A percentile compares a stretch with the other conserved stretches of the same genome.
Evolutionary conservation across 1,284 basidiomycete species (phyloP).

Genomic region (Rhodotorula sp.): DNA sequence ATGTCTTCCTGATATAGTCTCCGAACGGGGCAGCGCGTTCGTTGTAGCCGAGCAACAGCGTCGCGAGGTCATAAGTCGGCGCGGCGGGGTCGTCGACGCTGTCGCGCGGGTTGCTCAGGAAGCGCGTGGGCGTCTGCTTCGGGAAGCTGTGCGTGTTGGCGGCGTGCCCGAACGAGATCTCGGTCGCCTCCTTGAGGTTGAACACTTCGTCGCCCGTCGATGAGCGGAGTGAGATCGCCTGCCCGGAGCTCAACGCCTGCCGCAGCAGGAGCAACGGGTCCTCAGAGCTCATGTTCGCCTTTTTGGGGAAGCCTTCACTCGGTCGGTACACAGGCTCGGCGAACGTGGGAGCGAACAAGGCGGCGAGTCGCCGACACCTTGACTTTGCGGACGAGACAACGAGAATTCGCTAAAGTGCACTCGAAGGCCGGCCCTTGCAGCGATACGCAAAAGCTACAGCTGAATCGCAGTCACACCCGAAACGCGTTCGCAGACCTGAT

Average conservation of each 20-base stretch:
- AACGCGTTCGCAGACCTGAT: no score
- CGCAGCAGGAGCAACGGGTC: conserved; percentile 41
- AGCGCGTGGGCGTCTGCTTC: conserved; percentile 71
- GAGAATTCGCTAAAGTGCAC: no score
- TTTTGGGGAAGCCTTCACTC: no score
- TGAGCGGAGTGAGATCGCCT: conserved; percentile 33
- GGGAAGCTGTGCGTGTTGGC: conserved; percentile 50
- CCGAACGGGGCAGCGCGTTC: conserved; percentile 68
- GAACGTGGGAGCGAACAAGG: not conserved
- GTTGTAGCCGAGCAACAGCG: conserved; percentile 75
- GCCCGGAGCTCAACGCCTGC: conserved; percentile 25
- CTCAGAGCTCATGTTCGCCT: not conserved
- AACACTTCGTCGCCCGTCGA: conserved; percentile 8
- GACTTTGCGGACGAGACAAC: no score
- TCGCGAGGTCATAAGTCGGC: conserved; percentile 66
- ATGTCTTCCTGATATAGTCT: conserved; percentile 80
- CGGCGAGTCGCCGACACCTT: no score
- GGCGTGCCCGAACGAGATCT: conserved; percentile 22
- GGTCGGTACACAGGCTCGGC: not conserved
- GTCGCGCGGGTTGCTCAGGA: conserved; percentile 53
- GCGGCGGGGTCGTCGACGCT: conserved; percentile 51
- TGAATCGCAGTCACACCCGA: no score
- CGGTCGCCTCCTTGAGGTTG: conserved; percentile 1
- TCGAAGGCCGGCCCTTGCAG: no score
- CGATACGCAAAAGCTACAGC: no score